Conservation (phyloP, 2,329 filamentous ascomycete genomes). For the Pestalotiopsis sp. region DNA sequence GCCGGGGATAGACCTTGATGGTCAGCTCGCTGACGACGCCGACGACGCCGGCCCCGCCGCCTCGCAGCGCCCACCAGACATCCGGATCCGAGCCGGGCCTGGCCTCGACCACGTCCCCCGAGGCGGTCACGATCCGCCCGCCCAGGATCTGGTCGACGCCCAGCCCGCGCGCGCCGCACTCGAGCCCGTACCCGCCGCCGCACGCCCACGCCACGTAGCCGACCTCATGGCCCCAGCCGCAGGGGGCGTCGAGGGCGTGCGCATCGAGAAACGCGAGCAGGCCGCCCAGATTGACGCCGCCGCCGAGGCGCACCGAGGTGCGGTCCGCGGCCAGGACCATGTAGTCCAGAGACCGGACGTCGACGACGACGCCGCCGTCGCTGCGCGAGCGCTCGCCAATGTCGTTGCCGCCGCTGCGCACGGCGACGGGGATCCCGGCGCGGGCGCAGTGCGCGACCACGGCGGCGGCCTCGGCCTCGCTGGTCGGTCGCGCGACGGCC, state of each 20-base stretch:
- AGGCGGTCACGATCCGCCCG: slow-evolving; percentile 10
- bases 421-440: neutral
- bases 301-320: slow-evolving; percentile 7
- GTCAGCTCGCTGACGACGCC: slow-evolving; percentile 14
- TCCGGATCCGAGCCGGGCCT: neutral
- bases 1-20: slow-evolving; percentile 10
- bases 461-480: neutral
- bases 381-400: slow-evolving; percentile 5
- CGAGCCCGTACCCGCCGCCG: slow-evolving; percentile 13
- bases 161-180: slow-evolving; percentile 4
- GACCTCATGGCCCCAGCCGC: slow-evolving; percentile 11
- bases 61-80: slow-evolving; percentile 11
- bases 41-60: slow-evolving; percentile 11
- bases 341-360: slow-evolving; percentile 10
- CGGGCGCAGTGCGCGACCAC: neutral
- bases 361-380: slow-evolving; percentile 12
- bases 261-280: slow-evolving; percentile 7
- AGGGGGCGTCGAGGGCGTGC: slow-evolving; percentile 9
- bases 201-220: slow-evolving; percentile 13
- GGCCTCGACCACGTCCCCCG: slow-evolving; percentile 3
- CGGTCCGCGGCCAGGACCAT: slow-evolving; percentile 3
- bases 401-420: slow-evolving; percentile 13
- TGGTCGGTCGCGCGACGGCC: slow-evolving; percentile 1
- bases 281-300: slow-evolving; percentile 1
- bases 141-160: slow-evolving; percentile 13